Evolutionary conservation across 768 basidiomycete species (phyloP).

Genomic region (Goffeauzyma gilvescens): DNA sequence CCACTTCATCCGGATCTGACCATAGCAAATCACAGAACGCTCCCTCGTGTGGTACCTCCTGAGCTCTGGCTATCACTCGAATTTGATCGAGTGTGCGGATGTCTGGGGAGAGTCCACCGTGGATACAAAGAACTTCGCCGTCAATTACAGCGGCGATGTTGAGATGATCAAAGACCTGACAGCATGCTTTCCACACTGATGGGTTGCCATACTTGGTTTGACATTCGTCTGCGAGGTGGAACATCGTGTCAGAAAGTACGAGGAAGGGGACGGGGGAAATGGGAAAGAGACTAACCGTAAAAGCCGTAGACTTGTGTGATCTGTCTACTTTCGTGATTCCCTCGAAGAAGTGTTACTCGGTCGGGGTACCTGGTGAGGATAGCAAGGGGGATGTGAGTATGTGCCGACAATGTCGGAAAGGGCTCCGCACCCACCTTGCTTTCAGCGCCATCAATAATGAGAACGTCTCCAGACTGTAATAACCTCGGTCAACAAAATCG

Average conservation of each 20-base stretch:
- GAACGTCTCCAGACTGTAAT: slow-evolving; percentile 98
- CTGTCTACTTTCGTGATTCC: slow-evolving; percentile 97
- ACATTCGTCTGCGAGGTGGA: slow-evolving; percentile 50
- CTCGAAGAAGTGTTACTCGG: slow-evolving; percentile 89
- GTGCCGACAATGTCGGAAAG: not conserved
- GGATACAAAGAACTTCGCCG: slow-evolving; percentile 76
- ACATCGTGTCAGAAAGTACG: not conserved
- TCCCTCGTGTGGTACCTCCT: slow-evolving; percentile 37
- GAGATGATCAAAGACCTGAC: slow-evolving; percentile 85
- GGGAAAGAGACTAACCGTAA: slow-evolving; percentile 46
- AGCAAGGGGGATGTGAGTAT: slow-evolving; percentile 38
- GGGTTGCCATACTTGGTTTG: slow-evolving; percentile 94
- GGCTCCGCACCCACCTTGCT: slow-evolving; percentile 26
- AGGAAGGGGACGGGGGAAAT: no score
- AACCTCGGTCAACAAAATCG: slow-evolving; percentile 97
- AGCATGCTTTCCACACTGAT: slow-evolving; percentile 92
- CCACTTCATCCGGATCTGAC: slow-evolving; percentile 91
- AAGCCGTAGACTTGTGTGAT: slow-evolving; percentile 99
- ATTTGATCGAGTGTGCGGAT: slow-evolving; percentile 89
- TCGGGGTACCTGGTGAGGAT: slow-evolving; percentile 95
- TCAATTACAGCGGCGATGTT: slow-evolving; percentile 89
- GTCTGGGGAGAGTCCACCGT: slow-evolving; percentile 88
- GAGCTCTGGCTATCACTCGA: slow-evolving; percentile 52
- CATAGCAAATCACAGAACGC: slow-evolving; percentile 67
- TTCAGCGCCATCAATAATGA: slow-evolving; percentile 92